Base-by-base conservation (phyloP, 2,329 filamentous ascomycete genomes). In the Epichloe festucae region DNA sequence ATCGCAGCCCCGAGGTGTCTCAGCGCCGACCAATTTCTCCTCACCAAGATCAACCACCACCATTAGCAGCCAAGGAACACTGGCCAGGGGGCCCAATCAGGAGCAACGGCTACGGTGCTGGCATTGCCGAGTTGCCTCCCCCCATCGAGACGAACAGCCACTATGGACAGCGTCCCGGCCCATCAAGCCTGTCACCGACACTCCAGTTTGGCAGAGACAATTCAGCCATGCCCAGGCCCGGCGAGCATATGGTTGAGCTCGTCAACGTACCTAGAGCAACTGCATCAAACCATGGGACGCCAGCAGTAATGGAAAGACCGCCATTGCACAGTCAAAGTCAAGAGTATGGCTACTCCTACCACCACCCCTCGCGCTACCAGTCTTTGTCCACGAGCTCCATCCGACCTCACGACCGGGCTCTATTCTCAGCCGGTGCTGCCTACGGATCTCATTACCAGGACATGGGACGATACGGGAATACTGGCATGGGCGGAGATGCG, bases 311-410 rank as follows among this genome's bases (percentile, higher is more conserved):
- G 45, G 3, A 52, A 62, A 5, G 56, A 61, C 31, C 70, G 71
- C 56, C 66, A 62, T 19, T 15, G 23, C 48, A 44, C 36, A 21
- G 6, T n/a, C 14, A n/a, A 51, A 62, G 60, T 34, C 56, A 59
- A 4, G 61, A 59, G 36, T 71, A 70, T 51, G 60, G 60, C 17
- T 72, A 70, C 55, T 57, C 62, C 31, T 71, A 71, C 52, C 70
- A 71, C 53, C 72, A 75, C 52, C 68, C 71, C 2, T 68, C 55
- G 34, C 67, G 72, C 50, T 64, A 66, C 31, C 74, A 77, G 52
- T 73, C 74, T 2, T 63, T 74, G 2, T 73, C 75, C 4, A 55
- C 73, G 3, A 70, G 72, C 41, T 67, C 74, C 2, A 62, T 67
- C 47, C 67, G 69, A 47, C 60, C 67, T 2, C 69, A 70, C 54